Conservation (phyloP, 169 alveolate species). For the Plasmodium cynomolgi region DNA sequence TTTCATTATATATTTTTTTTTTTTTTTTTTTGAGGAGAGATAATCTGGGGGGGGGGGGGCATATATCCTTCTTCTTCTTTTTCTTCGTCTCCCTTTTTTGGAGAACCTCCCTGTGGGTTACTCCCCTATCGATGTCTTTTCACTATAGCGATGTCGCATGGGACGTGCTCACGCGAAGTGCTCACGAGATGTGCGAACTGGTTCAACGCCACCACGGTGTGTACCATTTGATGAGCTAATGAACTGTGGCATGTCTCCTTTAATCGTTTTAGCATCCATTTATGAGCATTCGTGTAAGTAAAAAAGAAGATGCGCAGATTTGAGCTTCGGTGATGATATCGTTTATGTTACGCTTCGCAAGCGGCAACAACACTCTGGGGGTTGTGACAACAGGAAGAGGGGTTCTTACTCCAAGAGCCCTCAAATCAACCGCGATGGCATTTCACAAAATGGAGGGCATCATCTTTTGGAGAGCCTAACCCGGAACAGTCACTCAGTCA, state of each 20-base stretch:
- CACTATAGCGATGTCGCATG: background rate
- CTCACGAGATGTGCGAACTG: no score
- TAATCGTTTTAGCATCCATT: background rate
- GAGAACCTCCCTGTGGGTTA: background rate
- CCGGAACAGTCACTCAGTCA: background rate
- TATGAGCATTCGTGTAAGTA: background rate
- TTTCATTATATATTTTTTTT: no score
- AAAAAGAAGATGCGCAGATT: background rate
- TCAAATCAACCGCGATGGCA: background rate
- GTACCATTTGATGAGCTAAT: background rate
- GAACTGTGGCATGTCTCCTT: background rate
- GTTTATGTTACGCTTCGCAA: background rate
- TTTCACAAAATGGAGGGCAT: background rate
- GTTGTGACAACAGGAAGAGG: background rate
- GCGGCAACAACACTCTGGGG: background rate
- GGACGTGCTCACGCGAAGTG: background rate
- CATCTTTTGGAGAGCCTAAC: background rate
- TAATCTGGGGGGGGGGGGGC: background rate
- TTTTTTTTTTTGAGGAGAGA: background rate
- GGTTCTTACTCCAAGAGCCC: background rate
- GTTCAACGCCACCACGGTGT: background rate
- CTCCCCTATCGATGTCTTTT: background rate
- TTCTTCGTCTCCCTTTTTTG: background rate
- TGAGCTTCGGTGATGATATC: background rate
- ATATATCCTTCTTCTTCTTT: no score